These are phyloP conservation scores for Fraxinus anomala DNA, from an alignment of 257 asterid genomes.

Conservation along the genomic window DNA sequence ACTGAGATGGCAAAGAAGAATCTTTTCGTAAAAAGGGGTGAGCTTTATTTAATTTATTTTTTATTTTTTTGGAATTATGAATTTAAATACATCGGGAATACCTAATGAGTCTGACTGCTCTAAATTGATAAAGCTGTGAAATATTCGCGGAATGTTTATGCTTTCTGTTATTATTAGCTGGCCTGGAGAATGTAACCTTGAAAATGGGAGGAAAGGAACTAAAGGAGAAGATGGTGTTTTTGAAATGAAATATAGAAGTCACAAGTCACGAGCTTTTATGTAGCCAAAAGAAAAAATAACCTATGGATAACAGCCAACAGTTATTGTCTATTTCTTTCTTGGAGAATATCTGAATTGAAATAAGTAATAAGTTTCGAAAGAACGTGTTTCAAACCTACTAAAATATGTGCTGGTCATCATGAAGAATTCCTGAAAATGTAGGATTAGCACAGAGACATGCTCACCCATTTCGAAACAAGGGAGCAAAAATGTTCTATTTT, in stretches of 20 bases:
- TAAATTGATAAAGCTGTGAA: neutral
- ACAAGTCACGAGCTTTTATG: neutral
- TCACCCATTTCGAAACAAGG: too few relatives aligned
- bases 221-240: too few relatives aligned
- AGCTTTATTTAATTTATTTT: constrained; percentile 21
- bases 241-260: neutral
- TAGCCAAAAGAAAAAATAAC: neutral
- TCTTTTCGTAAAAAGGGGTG: constrained; percentile 97
- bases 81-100: neutral
- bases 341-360: neutral
- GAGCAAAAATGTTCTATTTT: too few relatives aligned
- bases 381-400: neutral
- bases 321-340: neutral
- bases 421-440: neutral
- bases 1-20: constrained; percentile 99
- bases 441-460: neutral
- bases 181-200: too few relatives aligned
- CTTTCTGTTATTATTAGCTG: neutral
- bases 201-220: too few relatives aligned
- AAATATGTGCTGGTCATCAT: neutral
- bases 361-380: neutral
- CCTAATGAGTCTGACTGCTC: neutral
- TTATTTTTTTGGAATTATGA: neutral
- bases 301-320: neutral
- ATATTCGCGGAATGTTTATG: neutral